Base-by-base conservation (phyloP, 495 filamentous ascomycete species). In the Hypoxylon subgilvum region DNA sequence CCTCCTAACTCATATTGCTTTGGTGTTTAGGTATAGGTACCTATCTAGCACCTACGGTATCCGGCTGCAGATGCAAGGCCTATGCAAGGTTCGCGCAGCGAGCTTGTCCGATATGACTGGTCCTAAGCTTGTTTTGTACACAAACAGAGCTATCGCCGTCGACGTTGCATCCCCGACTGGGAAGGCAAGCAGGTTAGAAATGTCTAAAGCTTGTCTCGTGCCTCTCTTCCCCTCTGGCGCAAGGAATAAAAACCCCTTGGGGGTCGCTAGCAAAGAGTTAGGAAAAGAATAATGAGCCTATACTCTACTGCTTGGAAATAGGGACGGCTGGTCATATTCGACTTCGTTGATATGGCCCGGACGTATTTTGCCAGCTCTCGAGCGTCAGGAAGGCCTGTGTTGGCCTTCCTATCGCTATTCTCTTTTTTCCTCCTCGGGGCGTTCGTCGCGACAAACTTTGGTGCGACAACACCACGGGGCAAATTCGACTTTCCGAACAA, bases 381-480 rank as follows among this genome's bases (percentile, higher is more conserved):
- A 53, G n/a, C 43, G 25, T 16, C 36, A 13, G 43, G 61, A 10
- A 57, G 65, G 41, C 36, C 57, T 18, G 13, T 54, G 18, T 13
- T 69, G 6, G 32, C 52, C 38, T 55, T 67, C 45, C 25, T 70
- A 12, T 55, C 67, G 4, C 28, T 70, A 21, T 51, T 68, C 31
- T 68, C 65, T 10, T 47, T 70, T 4, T 63, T 70, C 10, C 42
- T 68, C 23, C 17, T 70, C 14, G 67, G 67, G 6, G 39, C 60
- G 1, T 43, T 70, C 32, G n/a, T 70, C 28, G 54, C 52, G 21
- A 52, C 52, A 2, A 68, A 54, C 32, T 19, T 60, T 7, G 28
- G 53, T 14, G 45, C 44, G 25, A 10, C 53, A 1, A 23, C 22
- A 16, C 41, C 43, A 22, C 61, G 35, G 23, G 46, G 40, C 22